A percentile compares a stretch with the other conserved stretches of the same genome.
phyloP scores from a whole-genome alignment of 78 protist genomes.

The Bodo saltans region DNA sequence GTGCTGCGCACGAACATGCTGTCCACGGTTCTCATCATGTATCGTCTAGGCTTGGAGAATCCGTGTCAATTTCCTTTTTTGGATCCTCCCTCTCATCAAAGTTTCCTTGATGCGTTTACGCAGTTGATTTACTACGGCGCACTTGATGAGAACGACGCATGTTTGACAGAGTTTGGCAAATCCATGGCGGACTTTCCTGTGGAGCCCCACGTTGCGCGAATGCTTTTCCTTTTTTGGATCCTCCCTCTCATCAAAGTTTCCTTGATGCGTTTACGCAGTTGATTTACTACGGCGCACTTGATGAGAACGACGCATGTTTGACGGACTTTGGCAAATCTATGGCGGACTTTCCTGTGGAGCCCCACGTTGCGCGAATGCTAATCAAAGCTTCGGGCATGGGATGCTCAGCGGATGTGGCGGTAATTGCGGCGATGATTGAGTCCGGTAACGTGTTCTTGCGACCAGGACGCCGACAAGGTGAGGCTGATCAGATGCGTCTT shows the following conservation, averaged over 20 bases:
- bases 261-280: constrained; percentile 86
- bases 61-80: constrained; percentile 94
- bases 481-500: constrained; percentile 78
- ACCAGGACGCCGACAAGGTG: constrained; percentile 72
- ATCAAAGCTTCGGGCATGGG: constrained; percentile 47
- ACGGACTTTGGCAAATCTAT: constrained; percentile 65
- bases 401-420: constrained; percentile 88
- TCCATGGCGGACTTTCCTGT: neutral
- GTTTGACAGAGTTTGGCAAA: constrained; percentile 53
- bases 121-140: constrained; percentile 75
- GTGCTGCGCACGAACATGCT: constrained; percentile 86
- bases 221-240: constrained; percentile 95
- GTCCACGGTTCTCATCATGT: constrained; percentile 78
- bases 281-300: constrained; percentile 77
- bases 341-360: constrained; percentile 96
- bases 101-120: constrained; percentile 88
- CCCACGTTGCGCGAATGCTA: constrained; percentile 89
- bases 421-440: constrained; percentile 88
- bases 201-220: constrained; percentile 30
- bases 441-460: constrained; percentile 67
- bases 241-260: constrained; percentile 95
- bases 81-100: constrained; percentile 98
- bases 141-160: constrained; percentile 77
- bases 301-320: constrained; percentile 70
- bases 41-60: constrained; percentile 68